phyloP scores from a whole-genome alignment of 2,329 filamentous ascomycete genomes.

The Sclerotinia subarctica region DNA sequence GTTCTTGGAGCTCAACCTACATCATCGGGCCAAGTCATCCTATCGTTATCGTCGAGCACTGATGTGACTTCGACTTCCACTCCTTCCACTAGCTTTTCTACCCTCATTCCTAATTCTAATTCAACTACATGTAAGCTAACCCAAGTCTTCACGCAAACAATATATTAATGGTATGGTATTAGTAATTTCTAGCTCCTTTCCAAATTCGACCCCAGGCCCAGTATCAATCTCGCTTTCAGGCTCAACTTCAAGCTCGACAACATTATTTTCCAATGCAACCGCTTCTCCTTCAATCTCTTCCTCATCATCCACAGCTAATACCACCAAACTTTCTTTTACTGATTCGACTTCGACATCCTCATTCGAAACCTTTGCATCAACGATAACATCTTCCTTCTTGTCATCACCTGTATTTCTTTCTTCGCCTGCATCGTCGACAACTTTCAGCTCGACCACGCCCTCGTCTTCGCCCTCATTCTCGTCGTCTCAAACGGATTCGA shows the following conservation, averaged over 20 bases:
- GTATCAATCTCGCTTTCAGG: constrained; percentile 20
- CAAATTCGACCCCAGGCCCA: constrained; percentile 13
- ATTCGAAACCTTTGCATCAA: constrained; percentile 20
- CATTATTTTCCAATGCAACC: constrained; percentile 16
- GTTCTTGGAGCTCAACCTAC: constrained; percentile 16
- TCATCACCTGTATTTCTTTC: constrained; percentile 7
- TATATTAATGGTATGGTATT: constrained; percentile 21
- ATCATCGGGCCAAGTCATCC: constrained; percentile 25
- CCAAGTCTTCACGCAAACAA: constrained; percentile 7
- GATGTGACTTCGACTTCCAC: constrained; percentile 30
- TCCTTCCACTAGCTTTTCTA: constrained; percentile 35
- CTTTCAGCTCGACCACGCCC: constrained; percentile 7
- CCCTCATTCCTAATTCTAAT: constrained; percentile 34
- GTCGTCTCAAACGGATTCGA: constrained; percentile 17
- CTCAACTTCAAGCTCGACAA: constrained; percentile 26
- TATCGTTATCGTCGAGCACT: constrained; percentile 28
- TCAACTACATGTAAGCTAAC: constrained; percentile 34
- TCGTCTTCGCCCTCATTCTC: constrained; percentile 16
- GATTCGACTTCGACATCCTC: constrained; percentile 21
- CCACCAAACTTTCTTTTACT: background rate
- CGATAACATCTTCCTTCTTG: constrained; percentile 19
- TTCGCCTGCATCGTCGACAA: constrained; percentile 21
- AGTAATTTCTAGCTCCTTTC: constrained; percentile 37
- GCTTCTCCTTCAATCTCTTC: constrained; percentile 21
- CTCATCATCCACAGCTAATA: constrained; percentile 23